phyloP scores from a whole-genome alignment of 2,329 filamentous ascomycete species.

The Sphaerulina populicola region DNA sequence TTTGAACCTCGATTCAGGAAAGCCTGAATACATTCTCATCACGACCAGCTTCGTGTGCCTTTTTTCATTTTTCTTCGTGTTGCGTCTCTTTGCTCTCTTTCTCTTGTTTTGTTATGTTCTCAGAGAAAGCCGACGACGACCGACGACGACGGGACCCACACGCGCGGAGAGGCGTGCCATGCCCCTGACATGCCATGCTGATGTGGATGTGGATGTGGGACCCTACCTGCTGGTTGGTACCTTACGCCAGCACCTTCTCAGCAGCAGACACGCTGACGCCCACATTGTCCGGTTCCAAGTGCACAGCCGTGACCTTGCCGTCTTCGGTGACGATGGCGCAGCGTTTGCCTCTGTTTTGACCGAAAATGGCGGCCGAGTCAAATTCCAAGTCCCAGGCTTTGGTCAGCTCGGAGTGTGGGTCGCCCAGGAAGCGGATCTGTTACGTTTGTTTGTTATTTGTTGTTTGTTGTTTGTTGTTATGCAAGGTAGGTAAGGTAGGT shows the following conservation, averaged over 20 bases:
- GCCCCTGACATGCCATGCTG: too few species aligned
- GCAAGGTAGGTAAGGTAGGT: too few species aligned
- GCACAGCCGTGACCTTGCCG: constrained; percentile 71
- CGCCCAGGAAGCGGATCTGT: constrained; percentile 81
- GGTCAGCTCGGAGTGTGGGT: constrained; percentile 71
- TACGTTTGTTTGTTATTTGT: not conserved
- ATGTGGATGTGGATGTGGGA: too few species aligned
- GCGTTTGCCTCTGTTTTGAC: constrained; percentile 73
- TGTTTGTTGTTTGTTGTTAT: too few species aligned
- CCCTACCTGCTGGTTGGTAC: too few species aligned
- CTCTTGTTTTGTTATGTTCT: too few species aligned
- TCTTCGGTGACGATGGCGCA: constrained; percentile 77
- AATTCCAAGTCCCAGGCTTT: constrained; percentile 76
- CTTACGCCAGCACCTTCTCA: constrained; percentile 8
- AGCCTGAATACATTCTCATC: not conserved
- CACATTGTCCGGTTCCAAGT: constrained; percentile 66
- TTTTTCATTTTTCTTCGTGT: too few species aligned
- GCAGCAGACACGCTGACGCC: constrained; percentile 9
- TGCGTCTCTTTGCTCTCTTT: too few species aligned
- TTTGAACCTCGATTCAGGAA: not conserved
- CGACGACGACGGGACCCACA: not conserved
- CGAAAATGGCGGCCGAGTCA: constrained; percentile 71
- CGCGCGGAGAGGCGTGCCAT: too few species aligned
- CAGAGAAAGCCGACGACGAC: not conserved
- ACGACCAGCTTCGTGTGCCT: not conserved